These are phyloP conservation scores for Priceomyces melissophilus DNA, from an alignment of 805 yeast species.

Conservation along the genomic window DNA sequence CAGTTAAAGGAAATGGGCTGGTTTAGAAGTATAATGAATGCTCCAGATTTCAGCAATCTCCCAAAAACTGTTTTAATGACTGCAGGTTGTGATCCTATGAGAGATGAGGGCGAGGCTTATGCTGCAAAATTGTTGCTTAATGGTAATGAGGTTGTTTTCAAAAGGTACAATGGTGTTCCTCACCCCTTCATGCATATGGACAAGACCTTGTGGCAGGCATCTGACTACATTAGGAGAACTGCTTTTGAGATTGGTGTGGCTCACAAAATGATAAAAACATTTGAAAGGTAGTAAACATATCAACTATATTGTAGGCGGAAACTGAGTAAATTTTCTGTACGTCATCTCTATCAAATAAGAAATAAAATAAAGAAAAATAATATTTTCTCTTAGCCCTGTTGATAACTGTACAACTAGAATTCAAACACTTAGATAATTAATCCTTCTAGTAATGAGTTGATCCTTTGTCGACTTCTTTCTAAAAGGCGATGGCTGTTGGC, in stretches of 20 bases:
- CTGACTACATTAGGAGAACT: conserved; percentile 21
- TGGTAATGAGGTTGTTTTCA: conserved; percentile 23
- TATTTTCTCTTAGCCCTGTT: too few relatives aligned
- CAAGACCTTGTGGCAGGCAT: conserved; percentile 25
- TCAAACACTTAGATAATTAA: too few relatives aligned
- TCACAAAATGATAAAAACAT: conserved; percentile 10
- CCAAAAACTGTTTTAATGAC: conserved; percentile 26
- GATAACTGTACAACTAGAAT: too few relatives aligned
- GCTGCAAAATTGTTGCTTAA: conserved; percentile 20
- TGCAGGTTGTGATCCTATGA: conserved; percentile 31
- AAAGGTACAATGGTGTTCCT: conserved; percentile 28
- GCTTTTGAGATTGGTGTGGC: conserved; percentile 25
- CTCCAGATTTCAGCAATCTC: conserved; percentile 21
- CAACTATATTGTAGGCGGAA: too few relatives aligned
- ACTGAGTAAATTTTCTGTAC: too few relatives aligned
- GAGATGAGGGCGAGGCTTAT: conserved; percentile 29
- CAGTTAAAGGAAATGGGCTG: conserved; percentile 24
- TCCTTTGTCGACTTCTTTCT: too few relatives aligned
- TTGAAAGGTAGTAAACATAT: too few relatives aligned
- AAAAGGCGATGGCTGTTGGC: too few relatives aligned
- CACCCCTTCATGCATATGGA: conserved; percentile 35
- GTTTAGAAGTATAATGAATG: conserved; percentile 23
- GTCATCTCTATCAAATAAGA: too few relatives aligned
- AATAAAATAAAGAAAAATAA: too few relatives aligned
- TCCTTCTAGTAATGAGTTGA: too few relatives aligned